These are phyloP conservation scores for Aphanomyces cochlioides DNA, from an alignment of 352 stramenopile species.

Conservation along the genomic window DNA sequence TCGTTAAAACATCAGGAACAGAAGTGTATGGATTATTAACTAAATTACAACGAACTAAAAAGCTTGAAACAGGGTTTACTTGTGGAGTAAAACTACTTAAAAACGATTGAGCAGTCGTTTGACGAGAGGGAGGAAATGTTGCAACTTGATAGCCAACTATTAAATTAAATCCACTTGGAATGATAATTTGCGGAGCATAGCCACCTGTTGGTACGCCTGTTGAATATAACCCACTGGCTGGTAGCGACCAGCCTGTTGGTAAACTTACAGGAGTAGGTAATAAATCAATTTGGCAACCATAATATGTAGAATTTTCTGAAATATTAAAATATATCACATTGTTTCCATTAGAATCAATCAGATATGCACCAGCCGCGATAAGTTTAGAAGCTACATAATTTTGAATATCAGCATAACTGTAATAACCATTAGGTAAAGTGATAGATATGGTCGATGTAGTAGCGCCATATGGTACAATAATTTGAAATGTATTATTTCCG, in stretches of 20 bases:
- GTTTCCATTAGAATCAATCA: slow-evolving; percentile 32
- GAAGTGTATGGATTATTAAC: slow-evolving; percentile 6
- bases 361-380: slow-evolving; percentile 32
- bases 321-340: slow-evolving; percentile 34
- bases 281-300: slow-evolving; percentile 31
- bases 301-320: slow-evolving; percentile 32
- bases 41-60: slow-evolving; percentile 12
- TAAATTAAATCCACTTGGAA: slow-evolving; percentile 1
- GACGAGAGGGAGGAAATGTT: neutral
- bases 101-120: neutral
- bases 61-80: neutral
- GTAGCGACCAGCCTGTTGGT: slow-evolving; percentile 28
- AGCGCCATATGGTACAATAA: slow-evolving; percentile 31
- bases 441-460: slow-evolving; percentile 28
- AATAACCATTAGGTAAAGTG: slow-evolving; percentile 31
- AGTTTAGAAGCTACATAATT: slow-evolving; percentile 30
- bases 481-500: slow-evolving; percentile 31
- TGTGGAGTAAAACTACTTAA: slow-evolving; percentile 1
- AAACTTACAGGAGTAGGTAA: slow-evolving; percentile 26
- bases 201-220: slow-evolving; percentile 28
- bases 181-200: slow-evolving; percentile 2
- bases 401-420: slow-evolving; percentile 34
- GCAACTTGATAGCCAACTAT: neutral
- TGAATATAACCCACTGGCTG: slow-evolving; percentile 32
- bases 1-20: slow-evolving; percentile 6